Conservation (phyloP, 2,329 filamentous ascomycete genomes). For the Aspergillus novoparasiticus region DNA sequence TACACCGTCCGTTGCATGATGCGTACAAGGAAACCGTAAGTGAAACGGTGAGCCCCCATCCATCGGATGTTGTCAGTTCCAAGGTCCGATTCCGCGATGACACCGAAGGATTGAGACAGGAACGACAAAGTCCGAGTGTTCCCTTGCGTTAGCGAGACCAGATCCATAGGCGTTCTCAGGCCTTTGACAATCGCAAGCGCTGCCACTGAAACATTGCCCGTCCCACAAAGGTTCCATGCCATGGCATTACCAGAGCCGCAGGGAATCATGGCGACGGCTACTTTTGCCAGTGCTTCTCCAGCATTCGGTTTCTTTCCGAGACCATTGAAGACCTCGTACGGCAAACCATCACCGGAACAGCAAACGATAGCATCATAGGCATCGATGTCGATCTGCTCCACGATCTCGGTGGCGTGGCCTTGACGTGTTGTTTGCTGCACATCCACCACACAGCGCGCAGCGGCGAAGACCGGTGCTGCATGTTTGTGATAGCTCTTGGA, state of each 20-base stretch:
- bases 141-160: constrained; percentile 86
- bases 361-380: constrained; percentile 83
- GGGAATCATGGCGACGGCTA: constrained; percentile 85
- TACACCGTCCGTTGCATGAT: constrained; percentile 77
- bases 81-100: constrained; percentile 87
- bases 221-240: constrained; percentile 86
- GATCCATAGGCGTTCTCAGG: constrained; percentile 77
- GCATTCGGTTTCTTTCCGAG: constrained; percentile 77
- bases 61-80: constrained; percentile 88
- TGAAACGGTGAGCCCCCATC: constrained; percentile 88
- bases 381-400: constrained; percentile 73
- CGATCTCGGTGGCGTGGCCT: constrained; percentile 79
- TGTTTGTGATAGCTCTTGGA: constrained; percentile 72
- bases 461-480: constrained; percentile 79
- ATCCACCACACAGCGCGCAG: constrained; percentile 76
- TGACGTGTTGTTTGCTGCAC: constrained; percentile 69
- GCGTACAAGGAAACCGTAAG: constrained; percentile 77
- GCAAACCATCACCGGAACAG: constrained; percentile 88
- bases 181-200: constrained; percentile 87
- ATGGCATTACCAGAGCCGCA: constrained; percentile 95
- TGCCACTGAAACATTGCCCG: constrained; percentile 71
- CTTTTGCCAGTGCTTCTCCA: constrained; percentile 68
- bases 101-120: constrained; percentile 84
- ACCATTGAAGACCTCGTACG: constrained; percentile 94
- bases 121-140: constrained; percentile 76